phyloP scores from a whole-genome alignment of 2,329 filamentous ascomycete genomes.

The Lecanoromycetidae sp. region DNA sequence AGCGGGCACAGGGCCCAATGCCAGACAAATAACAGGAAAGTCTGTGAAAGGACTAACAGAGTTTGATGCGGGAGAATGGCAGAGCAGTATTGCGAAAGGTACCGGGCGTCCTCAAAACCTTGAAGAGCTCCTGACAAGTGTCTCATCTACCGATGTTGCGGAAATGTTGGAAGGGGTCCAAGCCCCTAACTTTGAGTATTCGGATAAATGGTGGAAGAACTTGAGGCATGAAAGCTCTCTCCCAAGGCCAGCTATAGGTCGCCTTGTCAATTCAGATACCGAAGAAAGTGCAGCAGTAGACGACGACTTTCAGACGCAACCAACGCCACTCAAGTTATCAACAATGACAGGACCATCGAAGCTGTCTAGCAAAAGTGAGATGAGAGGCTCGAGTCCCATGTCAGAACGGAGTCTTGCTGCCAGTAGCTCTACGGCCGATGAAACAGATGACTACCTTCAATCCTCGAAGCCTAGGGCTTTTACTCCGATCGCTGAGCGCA shows the following conservation, averaged over 20 bases:
- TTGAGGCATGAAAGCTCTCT: background rate
- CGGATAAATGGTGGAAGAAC: conserved; percentile 9
- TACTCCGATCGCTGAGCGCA: background rate
- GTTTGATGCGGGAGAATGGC: conserved; percentile 36
- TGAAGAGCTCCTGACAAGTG: background rate
- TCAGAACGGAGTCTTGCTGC: background rate
- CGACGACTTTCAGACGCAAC: conserved; percentile 8
- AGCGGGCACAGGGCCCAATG: conserved; percentile 31
- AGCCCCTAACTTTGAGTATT: background rate
- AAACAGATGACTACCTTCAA: conserved; percentile 7
- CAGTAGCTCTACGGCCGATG: conserved; percentile 14
- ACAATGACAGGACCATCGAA: background rate
- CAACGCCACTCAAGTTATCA: background rate
- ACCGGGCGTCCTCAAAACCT: background rate
- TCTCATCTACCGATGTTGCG: background rate
- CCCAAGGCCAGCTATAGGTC: background rate
- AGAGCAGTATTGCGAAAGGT: conserved; percentile 22
- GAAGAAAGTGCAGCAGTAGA: background rate
- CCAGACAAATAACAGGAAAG: conserved; percentile 40
- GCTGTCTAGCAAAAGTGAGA: too few species aligned
- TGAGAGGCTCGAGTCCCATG: too few species aligned
- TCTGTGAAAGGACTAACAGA: conserved; percentile 42
- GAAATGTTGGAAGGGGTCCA: background rate
- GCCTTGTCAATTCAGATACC: background rate
- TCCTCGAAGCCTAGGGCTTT: background rate